Percentiles rank a stretch among this genome's conserved stretches.
These are phyloP conservation scores for Fonsecaea pedrosoi DNA, from an alignment of 2,329 filamentous ascomycete species.

Conservation along the genomic window DNA sequence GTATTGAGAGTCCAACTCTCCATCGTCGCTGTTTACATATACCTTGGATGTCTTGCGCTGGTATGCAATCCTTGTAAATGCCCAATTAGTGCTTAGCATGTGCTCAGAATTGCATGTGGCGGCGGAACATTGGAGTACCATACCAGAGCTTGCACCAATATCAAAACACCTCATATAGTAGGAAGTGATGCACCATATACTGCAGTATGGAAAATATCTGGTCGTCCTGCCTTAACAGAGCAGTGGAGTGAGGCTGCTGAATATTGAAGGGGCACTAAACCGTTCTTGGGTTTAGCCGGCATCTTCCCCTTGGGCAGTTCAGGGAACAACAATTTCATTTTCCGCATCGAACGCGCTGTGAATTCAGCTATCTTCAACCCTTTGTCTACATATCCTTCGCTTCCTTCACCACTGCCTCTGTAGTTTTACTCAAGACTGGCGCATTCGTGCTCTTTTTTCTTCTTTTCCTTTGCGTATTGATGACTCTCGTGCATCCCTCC, in stretches of 20 bases:
- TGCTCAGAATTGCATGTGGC: not conserved
- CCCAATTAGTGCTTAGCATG: not conserved
- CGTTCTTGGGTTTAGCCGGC: not conserved
- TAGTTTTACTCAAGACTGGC: not conserved
- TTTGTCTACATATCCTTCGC: not conserved
- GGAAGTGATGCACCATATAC: not conserved
- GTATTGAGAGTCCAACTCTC: not conserved
- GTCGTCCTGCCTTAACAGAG: no score
- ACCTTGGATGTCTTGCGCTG: not conserved
- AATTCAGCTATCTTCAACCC: slow-evolving; percentile 1
- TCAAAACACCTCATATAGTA: not conserved
- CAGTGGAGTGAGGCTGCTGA: not conserved
- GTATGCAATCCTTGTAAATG: not conserved
- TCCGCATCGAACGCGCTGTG: slow-evolving; percentile 4
- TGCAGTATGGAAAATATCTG: not conserved
- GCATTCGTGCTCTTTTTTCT: slow-evolving; percentile 14
- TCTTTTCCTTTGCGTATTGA: slow-evolving; percentile 9
- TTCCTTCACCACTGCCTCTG: not conserved
- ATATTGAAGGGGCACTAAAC: not conserved
- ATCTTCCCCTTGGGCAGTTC: slow-evolving; percentile 6
- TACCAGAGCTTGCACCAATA: not conserved
- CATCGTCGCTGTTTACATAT: not conserved
- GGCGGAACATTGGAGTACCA: not conserved
- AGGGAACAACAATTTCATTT: slow-evolving; percentile 9
- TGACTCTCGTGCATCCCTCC: slow-evolving; percentile 6